Evolutionary conservation across 768 basidiomycete species (phyloP).

Genomic region (Amanita molliuscula): DNA sequence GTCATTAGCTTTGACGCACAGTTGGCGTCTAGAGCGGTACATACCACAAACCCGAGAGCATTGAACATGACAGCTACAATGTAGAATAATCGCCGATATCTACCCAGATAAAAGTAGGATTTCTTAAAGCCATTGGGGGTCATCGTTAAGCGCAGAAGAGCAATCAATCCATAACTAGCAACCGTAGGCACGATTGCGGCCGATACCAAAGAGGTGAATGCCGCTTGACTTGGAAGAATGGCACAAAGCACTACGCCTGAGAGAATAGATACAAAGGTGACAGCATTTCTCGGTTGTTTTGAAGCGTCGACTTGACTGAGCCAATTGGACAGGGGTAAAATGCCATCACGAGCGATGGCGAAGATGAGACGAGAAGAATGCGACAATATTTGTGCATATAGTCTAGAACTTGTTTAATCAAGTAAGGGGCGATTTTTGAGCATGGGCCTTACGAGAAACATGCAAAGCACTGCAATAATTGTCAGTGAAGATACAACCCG

Average conservation of each 20-base stretch:
- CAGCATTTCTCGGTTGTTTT: conserved; percentile 76
- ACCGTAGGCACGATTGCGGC: conserved; percentile 82
- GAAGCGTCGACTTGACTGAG: conserved; percentile 61
- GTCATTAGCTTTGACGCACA: conserved; percentile 5
- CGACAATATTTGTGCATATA: conserved; percentile 83
- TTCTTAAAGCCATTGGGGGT: conserved; percentile 67
- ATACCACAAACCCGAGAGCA: conserved; percentile 57
- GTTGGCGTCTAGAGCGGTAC: conserved; percentile 18
- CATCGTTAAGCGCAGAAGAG: conserved; percentile 62
- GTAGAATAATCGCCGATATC: conserved; percentile 59
- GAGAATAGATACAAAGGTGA: conserved; percentile 79
- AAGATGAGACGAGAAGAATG: conserved; percentile 80
- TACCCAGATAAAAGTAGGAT: conserved; percentile 67
- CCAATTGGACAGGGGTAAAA: conserved; percentile 77
- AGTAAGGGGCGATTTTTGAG: neutral
- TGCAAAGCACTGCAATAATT: conserved; percentile 69
- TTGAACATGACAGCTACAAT: conserved; percentile 62
- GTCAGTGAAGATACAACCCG: conserved; percentile 84
- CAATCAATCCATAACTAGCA: conserved; percentile 79
- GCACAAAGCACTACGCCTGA: conserved; percentile 68
- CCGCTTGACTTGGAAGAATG: conserved; percentile 83
- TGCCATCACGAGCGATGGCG: conserved; percentile 91
- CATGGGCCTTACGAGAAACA: conserved; percentile 54
- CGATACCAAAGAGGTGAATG: conserved; percentile 87
- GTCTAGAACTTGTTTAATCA: conserved; percentile 34